phyloP scores from a whole-genome alignment of 306 rosid species.

The Cicer arietinum region DNA sequence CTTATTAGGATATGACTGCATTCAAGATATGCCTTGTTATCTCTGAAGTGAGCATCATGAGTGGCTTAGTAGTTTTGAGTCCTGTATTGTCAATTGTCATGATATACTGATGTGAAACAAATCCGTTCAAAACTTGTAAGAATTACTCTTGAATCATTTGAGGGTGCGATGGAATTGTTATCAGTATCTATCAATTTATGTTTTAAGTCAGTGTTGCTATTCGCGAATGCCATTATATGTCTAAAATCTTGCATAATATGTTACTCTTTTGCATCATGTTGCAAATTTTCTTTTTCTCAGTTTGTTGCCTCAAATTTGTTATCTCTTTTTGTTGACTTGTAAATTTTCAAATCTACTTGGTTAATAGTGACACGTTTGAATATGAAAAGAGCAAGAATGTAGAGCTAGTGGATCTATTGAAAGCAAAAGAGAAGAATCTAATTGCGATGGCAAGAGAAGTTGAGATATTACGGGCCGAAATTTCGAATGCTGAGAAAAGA shows the following conservation, averaged over 20 bases:
- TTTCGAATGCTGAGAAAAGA: conserved; percentile 67
- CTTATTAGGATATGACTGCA: conserved; percentile 41
- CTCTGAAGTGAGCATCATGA: conserved; percentile 27
- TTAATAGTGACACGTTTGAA: conserved; percentile 67
- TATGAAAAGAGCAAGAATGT: conserved; percentile 72
- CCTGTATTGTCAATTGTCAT: conserved; percentile 31
- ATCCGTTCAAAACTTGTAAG: conserved; percentile 35
- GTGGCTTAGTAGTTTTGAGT: conserved; percentile 27
- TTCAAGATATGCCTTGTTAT: conserved; percentile 39
- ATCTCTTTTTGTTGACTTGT: conserved; percentile 22
- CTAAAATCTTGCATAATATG: conserved; percentile 28
- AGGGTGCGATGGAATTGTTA: conserved; percentile 2
- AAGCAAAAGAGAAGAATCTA: conserved; percentile 77
- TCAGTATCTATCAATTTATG: conserved; percentile 26
- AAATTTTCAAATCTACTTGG: conserved; percentile 42
- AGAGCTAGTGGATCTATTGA: conserved; percentile 75
- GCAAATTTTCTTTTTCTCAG: conserved; percentile 19
- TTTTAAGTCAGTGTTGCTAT: conserved; percentile 18
- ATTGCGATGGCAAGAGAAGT: conserved; percentile 82
- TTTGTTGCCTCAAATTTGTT: conserved; percentile 15
- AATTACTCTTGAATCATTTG: conserved; percentile 27
- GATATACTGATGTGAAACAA: conserved; percentile 11
- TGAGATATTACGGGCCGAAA: conserved; percentile 69
- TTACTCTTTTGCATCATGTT: conserved; percentile 10
- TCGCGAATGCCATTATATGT: conserved; percentile 7